These are phyloP conservation scores for Cryphonectria parasitica DNA, from an alignment of 2,329 filamentous ascomycete species.

Conservation along the genomic window DNA sequence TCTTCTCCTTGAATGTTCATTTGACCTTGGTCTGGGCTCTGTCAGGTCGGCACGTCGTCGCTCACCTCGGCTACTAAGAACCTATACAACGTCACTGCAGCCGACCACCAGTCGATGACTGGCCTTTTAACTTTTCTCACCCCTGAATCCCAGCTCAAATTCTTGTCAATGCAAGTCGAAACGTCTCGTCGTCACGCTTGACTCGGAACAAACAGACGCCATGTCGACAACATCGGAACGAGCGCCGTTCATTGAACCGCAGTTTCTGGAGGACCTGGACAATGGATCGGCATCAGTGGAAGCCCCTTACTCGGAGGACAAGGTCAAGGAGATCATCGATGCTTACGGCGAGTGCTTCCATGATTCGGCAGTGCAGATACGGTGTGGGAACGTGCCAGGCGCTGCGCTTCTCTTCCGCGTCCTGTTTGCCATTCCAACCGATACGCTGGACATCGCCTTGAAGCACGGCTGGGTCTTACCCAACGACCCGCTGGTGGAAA, in stretches of 20 bases:
- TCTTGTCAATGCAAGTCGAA: neutral
- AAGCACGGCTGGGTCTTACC: slow-evolving; percentile 20
- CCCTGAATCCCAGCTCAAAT: neutral
- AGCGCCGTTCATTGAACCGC: slow-evolving; percentile 26
- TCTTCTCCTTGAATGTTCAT: slow-evolving; percentile 1
- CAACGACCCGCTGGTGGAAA: slow-evolving; percentile 18
- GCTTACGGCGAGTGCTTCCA: slow-evolving; percentile 25
- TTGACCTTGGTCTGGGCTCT: neutral
- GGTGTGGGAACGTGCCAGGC: slow-evolving; percentile 8
- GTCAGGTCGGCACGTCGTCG: neutral
- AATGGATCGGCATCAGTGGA: slow-evolving; percentile 18
- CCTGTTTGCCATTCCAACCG: slow-evolving; percentile 24
- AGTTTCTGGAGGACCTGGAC: slow-evolving; percentile 25
- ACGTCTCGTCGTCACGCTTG: neutral
- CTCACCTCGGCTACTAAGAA: neutral
- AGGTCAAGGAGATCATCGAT: slow-evolving; percentile 22
- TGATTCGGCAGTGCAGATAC: slow-evolving; percentile 27
- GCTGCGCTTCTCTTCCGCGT: slow-evolving; percentile 21
- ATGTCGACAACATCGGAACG: slow-evolving; percentile 28
- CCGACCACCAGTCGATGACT: neutral
- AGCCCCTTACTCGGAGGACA: slow-evolving; percentile 13
- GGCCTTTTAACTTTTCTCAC: neutral
- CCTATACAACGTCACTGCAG: neutral
- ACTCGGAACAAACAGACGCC: neutral
- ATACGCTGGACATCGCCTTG: slow-evolving; percentile 23